Conservation (phyloP, 192 early-diverging fungal species). For the Coemansia sp. region DNA sequence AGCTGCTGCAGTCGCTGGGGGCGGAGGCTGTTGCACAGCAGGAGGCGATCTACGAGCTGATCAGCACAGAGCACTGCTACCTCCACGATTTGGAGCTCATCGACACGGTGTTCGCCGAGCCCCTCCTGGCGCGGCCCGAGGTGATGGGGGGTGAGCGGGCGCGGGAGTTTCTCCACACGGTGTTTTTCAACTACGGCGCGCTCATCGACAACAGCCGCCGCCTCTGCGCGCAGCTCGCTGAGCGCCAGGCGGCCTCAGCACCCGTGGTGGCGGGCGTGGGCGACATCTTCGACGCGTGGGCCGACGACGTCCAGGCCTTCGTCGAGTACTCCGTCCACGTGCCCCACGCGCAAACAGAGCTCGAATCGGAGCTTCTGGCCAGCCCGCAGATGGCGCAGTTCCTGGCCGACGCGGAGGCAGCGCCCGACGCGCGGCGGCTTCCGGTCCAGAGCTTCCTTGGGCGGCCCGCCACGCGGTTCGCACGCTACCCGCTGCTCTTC, state of each 20-base stretch:
- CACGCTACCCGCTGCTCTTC: conserved; percentile 82
- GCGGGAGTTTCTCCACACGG: conserved; percentile 64
- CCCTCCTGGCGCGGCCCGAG: conserved; percentile 52
- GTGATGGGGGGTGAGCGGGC: conserved; percentile 62
- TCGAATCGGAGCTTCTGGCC: conserved; percentile 73
- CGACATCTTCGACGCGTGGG: conserved; percentile 78
- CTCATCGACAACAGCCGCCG: conserved; percentile 59
- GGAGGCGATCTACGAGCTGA: conserved; percentile 89
- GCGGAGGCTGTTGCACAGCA: conserved; percentile 56
- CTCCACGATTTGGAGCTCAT: conserved; percentile 83
- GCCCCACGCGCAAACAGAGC: conserved; percentile 69
- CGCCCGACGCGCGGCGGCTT: conserved; percentile 73
- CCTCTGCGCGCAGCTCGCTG: conserved; percentile 57
- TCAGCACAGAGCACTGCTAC: conserved; percentile 86
- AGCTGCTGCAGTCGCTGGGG: conserved; percentile 31
- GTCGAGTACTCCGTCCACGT: conserved; percentile 85
- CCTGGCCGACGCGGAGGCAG: conserved; percentile 71
- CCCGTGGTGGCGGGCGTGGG: conserved; percentile 76
- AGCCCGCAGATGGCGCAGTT: conserved; percentile 72
- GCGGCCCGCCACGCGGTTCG: conserved; percentile 83
- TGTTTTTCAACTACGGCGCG: conserved; percentile 76
- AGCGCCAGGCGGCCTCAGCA: conserved; percentile 52
- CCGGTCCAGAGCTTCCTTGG: conserved; percentile 87
- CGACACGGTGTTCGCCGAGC: conserved; percentile 67
- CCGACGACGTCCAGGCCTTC: conserved; percentile 68